A percentile compares a stretch with the other conserved stretches of the same genome.
phyloP scores from a whole-genome alignment of 208 protist species.

The Trypanosoma cruzi region DNA sequence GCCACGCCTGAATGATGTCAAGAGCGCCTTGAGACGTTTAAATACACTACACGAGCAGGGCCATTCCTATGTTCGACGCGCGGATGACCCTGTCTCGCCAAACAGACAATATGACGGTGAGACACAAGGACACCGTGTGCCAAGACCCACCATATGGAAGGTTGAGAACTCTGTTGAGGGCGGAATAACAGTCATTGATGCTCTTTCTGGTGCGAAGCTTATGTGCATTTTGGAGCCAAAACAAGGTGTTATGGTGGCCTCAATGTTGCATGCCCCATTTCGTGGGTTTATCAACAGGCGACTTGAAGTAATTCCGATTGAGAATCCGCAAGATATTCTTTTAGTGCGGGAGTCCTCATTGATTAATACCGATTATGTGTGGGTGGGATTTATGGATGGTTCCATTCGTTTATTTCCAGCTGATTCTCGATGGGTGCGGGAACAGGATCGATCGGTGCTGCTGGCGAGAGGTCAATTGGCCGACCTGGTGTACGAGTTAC shows the following conservation, averaged over 20 bases:
- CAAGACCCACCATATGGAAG: conserved; percentile 50
- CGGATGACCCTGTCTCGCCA: not conserved
- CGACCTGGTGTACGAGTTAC: conserved; percentile 84
- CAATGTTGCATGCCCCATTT: conserved; percentile 82
- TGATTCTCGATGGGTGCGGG: conserved; percentile 46
- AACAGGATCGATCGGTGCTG: conserved; percentile 48
- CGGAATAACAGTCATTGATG: conserved; percentile 58
- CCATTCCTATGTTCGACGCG: not conserved
- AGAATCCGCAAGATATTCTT: conserved; percentile 58
- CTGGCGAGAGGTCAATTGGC: conserved; percentile 55
- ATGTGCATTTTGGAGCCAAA: conserved; percentile 74
- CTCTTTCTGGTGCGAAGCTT: conserved; percentile 44
- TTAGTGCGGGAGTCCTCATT: conserved; percentile 56
- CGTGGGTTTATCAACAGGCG: conserved; percentile 72
- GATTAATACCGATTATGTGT: conserved; percentile 87
- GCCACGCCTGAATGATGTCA: conserved; percentile 59
- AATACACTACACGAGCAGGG: not conserved
- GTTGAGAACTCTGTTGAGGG: conserved; percentile 54
- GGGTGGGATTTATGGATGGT: conserved; percentile 86
- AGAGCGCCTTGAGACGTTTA: conserved; percentile 37
- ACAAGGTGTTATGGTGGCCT: conserved; percentile 55
- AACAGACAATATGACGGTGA: conserved; percentile 12
- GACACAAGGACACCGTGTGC: conserved; percentile 30
- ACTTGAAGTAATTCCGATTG: conserved; percentile 64
- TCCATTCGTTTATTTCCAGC: conserved; percentile 79